Evolutionary conservation across 2,329 filamentous ascomycete species (phyloP), one percentile per base, ranked within the genome.

Genomic region (Botrytis fabae): DNA sequence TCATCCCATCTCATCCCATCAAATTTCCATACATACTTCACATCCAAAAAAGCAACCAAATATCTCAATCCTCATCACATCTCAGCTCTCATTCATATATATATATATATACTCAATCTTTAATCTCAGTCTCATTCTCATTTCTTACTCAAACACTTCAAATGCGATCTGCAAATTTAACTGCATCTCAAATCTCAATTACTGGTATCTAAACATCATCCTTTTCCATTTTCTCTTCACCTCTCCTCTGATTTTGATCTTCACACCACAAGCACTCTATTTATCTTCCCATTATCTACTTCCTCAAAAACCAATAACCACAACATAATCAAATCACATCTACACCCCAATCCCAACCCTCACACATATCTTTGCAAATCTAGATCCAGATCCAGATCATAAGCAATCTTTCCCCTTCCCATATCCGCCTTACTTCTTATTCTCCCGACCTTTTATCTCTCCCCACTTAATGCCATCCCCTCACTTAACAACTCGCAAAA

Each of bases 141-240:
- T n/a, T 42, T n/a, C 14, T 12, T 28, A 16, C 16, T 62, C 8
- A 61, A 61, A 40, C 20, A 48, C 18, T 20, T 44, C 28, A 38
- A 65, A 22, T 4, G 1, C 59, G 2, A n/a, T 61, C 59, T 61
- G 35, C 32, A 61, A 61, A 40, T 40, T 9, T 18, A 40, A n/a
- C 59, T 40, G 5, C 59, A 61, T 40, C 12, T 38, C 20, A 65
- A 14, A n/a, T n/a, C 35, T 22, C 32, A 65, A 65, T n/a, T 22
- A 66, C n/a, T 54, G 64, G 64, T 66, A 66, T 54, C 64, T 40
- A 48, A 28, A 66, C 28, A 66, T 54, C 46, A 35, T 28, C 60
- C 60, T 16, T 10, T 38, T 10, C 4, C 18, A 38, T 22, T 28
- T 35, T 12, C 46, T 25, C 25, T 28, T 54, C 46, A 66, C 25